Percentiles rank a stretch among this genome's conserved stretches.
Conservation (phyloP, 1,139 yeast genomes). For the Debaryomyces coudertii region DNA sequence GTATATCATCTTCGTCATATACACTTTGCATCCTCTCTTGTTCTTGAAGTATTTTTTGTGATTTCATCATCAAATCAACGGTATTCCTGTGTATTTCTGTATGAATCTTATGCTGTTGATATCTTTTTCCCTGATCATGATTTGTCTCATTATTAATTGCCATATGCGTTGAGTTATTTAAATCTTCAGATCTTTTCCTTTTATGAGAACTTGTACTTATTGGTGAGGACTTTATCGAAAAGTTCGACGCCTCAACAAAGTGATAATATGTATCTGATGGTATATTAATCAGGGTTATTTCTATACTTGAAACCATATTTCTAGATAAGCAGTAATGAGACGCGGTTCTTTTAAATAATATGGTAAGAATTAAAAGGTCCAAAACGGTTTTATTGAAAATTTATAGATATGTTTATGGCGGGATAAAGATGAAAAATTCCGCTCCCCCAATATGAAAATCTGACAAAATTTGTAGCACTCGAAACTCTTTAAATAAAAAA, state of each 20-base stretch:
- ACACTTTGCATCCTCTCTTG: slow-evolving; percentile 14
- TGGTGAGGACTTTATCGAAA: slow-evolving; percentile 12
- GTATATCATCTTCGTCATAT: slow-evolving; percentile 7
- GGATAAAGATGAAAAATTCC: not conserved
- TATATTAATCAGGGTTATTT: not conserved
- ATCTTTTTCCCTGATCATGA: slow-evolving; percentile 19
- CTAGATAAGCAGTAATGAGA: not conserved
- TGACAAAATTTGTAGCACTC: not conserved
- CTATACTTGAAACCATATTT: not conserved
- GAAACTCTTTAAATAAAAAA: not conserved
- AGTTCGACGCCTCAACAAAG: not conserved
- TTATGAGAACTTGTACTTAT: slow-evolving; percentile 5
- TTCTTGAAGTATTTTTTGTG: slow-evolving; percentile 21
- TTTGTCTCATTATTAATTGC: not conserved
- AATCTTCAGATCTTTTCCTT: slow-evolving; percentile 9
- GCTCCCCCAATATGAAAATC: not conserved
- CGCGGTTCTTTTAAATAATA: not conserved
- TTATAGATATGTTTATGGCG: not conserved
- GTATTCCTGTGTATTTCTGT: slow-evolving; percentile 36
- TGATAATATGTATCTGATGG: slow-evolving; percentile 1
- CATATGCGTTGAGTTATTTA: slow-evolving; percentile 2
- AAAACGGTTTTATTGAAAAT: not conserved
- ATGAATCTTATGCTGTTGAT: slow-evolving; percentile 32
- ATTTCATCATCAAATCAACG: slow-evolving; percentile 33
- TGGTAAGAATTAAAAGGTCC: not conserved